phyloP scores from a whole-genome alignment of 148 eudicot species.

The Fagopyrum homotropicum region DNA sequence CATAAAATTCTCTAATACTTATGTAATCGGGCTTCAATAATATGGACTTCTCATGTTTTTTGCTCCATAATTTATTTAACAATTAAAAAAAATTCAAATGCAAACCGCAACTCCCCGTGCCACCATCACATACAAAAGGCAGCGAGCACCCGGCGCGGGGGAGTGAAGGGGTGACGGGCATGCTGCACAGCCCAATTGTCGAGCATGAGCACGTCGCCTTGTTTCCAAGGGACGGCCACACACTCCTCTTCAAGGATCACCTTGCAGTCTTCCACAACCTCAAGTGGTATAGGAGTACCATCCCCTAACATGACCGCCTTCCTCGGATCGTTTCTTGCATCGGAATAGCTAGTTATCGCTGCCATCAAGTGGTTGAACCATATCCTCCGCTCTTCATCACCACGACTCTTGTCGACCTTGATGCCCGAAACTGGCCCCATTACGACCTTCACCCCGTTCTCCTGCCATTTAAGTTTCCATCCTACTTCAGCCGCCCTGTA shows the following conservation, averaged over 20 bases:
- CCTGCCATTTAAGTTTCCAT: background rate
- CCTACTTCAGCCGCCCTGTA: slow-evolving; percentile 7
- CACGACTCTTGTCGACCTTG: background rate
- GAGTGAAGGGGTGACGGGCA: background rate
- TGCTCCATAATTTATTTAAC: too few relatives aligned
- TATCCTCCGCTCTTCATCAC: background rate
- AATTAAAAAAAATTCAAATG: too few relatives aligned
- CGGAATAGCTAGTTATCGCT: background rate
- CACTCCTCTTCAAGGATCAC: background rate
- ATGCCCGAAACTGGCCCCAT: background rate
- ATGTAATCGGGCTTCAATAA: too few relatives aligned
- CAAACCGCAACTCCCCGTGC: background rate
- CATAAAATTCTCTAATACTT: too few relatives aligned
- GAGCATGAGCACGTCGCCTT: background rate
- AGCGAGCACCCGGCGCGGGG: slow-evolving; percentile 1
- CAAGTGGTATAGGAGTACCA: background rate
- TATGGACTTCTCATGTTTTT: too few relatives aligned
- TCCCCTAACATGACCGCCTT: background rate
- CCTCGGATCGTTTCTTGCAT: background rate
- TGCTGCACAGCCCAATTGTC: background rate
- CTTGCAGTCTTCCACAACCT: background rate
- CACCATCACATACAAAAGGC: background rate
- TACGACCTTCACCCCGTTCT: background rate
- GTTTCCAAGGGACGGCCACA: slow-evolving; percentile 6
- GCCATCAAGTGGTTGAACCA: slow-evolving; percentile 8